Conservation (phyloP, 2,329 filamentous ascomycete species). For the Tolypocladium inflatum region DNA sequence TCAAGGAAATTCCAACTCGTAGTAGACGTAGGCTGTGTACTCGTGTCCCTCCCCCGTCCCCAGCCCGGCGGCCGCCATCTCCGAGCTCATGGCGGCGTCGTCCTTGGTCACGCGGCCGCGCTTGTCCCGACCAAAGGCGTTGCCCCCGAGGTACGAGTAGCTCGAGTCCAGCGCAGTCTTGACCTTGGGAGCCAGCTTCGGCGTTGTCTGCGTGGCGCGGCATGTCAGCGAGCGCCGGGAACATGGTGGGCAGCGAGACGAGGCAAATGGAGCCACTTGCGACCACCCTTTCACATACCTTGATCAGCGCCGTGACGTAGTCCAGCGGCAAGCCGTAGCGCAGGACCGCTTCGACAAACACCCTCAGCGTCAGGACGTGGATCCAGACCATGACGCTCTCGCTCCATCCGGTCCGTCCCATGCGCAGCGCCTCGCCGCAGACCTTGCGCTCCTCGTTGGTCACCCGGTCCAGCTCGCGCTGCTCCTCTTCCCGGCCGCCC, state of each 20-base stretch:
- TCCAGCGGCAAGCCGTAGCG: constrained; percentile 87
- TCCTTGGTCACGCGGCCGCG: constrained; percentile 87
- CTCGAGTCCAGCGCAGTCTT: constrained; percentile 70
- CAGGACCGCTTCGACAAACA: constrained; percentile 97
- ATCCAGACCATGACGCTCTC: constrained; percentile 95
- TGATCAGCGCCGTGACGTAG: constrained; percentile 75
- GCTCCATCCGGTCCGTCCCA: constrained; percentile 87
- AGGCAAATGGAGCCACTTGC: background rate
- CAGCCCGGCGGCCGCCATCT: constrained; percentile 70
- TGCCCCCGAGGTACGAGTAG: constrained; percentile 89
- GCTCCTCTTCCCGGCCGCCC: constrained; percentile 82
- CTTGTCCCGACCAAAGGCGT: constrained; percentile 89
- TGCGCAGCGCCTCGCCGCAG: constrained; percentile 81
- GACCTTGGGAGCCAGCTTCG: constrained; percentile 73
- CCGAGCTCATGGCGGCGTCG: constrained; percentile 66
- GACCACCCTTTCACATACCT: constrained; percentile 45
- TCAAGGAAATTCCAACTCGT: constrained; percentile 72
- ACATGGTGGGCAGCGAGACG: constrained; percentile 6
- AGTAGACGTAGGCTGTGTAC: constrained; percentile 95
- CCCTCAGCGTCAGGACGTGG: constrained; percentile 79
- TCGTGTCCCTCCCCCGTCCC: constrained; percentile 63
- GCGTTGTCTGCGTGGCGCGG: constrained; percentile 51
- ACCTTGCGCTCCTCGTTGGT: constrained; percentile 81
- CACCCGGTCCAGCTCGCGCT: constrained; percentile 74
- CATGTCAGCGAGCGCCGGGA: background rate